Evolutionary conservation across 225 moss, liverwort and hornwort species (phyloP), one percentile per base, ranked within the genome.

Genomic region (Ulota crispa): DNA sequence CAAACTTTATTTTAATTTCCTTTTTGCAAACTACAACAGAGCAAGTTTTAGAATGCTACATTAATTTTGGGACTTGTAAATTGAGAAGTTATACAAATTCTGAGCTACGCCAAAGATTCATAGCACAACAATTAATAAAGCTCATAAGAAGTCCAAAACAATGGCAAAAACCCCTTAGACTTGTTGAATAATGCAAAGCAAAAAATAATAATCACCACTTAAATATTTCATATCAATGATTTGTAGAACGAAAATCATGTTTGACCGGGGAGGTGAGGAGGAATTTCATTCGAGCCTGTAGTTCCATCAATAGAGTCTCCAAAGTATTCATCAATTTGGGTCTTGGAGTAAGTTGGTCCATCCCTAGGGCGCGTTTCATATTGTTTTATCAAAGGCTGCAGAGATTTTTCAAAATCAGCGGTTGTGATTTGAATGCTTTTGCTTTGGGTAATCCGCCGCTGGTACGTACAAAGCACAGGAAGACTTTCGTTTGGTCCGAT

Each of bases 261-360:
- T 76, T 85, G 85, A 8, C 88, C 78, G 2, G 78, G 85, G 3
- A 88, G 83, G 53, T 73, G 53, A 1, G 68, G 64, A 19, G n/a
- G 53, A 30, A 27, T 24, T 28, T 68, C 61, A 28, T 70, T 27
- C 10, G 18, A 19, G 5, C 1, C 71, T 10, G 16, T 3, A 0
- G 0, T 7, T 26, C 23, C 1, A 23, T 77, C 14, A 0, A 60
- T 7, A 5, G 6, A 43, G 47, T 77, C 21, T 76, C 85, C 85
- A 60, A 85, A 88, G 37, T 83, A 88, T 2, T 80, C 78, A 1
- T 11, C 32, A 80, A 85, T 80, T 72, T 88, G 73, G 12, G 50
- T 50, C 7, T 55, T 21, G 77, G 56, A 62, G 68, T 80, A 88
- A 19, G 7, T 7, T 1, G 64, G 73, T 28, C 64, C 80, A 3